A percentile compares a stretch with the other conserved stretches of the same genome.
phyloP scores from a whole-genome alignment of 2,329 filamentous ascomycete genomes.

The Cladosporium cucumerinum region DNA sequence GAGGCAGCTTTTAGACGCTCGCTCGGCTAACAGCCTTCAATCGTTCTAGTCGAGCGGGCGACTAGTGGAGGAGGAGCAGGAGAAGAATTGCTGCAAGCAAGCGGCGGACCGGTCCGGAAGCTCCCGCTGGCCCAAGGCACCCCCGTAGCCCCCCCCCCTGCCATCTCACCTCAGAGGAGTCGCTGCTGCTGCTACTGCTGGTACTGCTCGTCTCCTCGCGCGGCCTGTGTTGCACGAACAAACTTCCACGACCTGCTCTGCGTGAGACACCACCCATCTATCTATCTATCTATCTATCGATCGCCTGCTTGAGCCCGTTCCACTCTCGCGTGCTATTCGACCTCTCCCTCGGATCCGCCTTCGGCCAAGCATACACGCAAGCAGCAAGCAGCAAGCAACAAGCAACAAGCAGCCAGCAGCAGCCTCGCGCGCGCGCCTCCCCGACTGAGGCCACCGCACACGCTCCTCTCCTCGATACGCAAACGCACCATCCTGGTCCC shows the following conservation, averaged over 20 bases:
- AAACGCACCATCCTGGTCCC: background rate
- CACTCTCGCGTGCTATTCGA: constrained; percentile 10
- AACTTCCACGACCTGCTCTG: background rate
- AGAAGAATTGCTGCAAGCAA: background rate
- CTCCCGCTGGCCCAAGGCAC: background rate
- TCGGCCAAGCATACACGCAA: background rate
- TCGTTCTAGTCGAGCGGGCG: background rate
- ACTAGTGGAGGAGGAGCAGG: background rate
- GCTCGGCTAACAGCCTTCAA: background rate
- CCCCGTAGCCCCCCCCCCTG: background rate
- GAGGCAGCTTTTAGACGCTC: background rate
- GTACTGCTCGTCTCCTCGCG: background rate
- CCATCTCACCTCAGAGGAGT: background rate
- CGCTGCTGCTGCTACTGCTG: background rate
- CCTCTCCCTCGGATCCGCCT: background rate
- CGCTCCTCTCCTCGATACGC: background rate
- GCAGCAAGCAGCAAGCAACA: background rate
- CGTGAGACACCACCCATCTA: background rate
- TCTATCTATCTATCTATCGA: no score
- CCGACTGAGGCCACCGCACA: background rate
- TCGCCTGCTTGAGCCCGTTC: constrained; percentile 9
- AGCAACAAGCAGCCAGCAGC: background rate
- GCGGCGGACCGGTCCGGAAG: background rate
- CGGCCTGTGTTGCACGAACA: background rate
- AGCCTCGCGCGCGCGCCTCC: constrained; percentile 3